Evolutionary conservation across 345 rosid genomes (phyloP), one percentile per base, ranked within the genome.

Genomic region (Salix udensis): DNA sequence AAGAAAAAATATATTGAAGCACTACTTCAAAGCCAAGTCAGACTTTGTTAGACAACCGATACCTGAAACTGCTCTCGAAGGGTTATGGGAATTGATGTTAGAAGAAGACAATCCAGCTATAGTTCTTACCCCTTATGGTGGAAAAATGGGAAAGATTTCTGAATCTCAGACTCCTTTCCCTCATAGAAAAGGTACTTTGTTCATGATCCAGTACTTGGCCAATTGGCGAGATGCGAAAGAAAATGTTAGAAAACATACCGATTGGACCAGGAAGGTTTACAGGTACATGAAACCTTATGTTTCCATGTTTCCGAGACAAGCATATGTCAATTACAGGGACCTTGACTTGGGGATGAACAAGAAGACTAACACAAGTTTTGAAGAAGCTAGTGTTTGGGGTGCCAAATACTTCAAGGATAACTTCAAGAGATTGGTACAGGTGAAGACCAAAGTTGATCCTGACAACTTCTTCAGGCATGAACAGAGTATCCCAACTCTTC

Each of bases 11-110:
- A 19, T 61, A 1, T 14, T 34, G 68, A 76, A 52, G 39, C 34
- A 30, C 50, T 76, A 67, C 31, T 79, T 76, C 74, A 86, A 87
- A 46, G 74, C 85, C 14, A 82, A 82, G 42, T 82, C 85, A 15
- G 85, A 82, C 68, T 82, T 71, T 30, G 85, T 68, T 4, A 77
- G 40, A 28, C 65, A 65, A 36, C 75, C 78, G 6, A 79, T 79
- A 18, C 40, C 75, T 10, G 75, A 61, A 18, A 36, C 16, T 3
- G 82, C 26, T 11, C 23, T 79, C 11, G 21, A 46, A 34, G 78
- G 78, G 28, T 19, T 79, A 36, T 69, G 37, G 44, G 50, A 69
- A 37, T 15, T 42, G 15, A 26, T 79, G 34, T 6, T 52, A 4
- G 46, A 64, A 53, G 42, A 39, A 7, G 78, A 65, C 13, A 44